Evolutionary conservation across 2,329 filamentous ascomycete species (phyloP).

Genomic region (Aspergillus floridensis): DNA sequence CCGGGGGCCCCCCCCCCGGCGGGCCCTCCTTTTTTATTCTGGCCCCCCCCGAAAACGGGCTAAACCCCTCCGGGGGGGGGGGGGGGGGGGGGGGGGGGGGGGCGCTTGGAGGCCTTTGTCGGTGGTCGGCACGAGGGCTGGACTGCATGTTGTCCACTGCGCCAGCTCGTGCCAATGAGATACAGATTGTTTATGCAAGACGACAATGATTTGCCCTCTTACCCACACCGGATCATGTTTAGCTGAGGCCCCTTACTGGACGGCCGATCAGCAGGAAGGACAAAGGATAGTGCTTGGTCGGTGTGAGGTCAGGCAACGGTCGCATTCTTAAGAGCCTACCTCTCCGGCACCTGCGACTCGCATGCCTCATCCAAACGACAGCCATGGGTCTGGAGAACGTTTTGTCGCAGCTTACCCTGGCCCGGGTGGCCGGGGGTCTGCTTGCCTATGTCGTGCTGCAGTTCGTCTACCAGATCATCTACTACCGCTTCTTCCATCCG

Average conservation of each 20-base stretch:
- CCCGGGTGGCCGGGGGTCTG: slow-evolving; percentile 22
- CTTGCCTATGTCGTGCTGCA: slow-evolving; percentile 24
- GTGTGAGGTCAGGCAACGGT: background rate
- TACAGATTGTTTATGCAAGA: background rate
- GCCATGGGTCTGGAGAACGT: slow-evolving; percentile 25
- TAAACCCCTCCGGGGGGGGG: too few relatives aligned
- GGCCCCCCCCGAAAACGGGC: too few relatives aligned
- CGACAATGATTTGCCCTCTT: background rate
- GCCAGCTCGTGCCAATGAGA: background rate
- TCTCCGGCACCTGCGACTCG: background rate
- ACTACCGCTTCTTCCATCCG: slow-evolving; percentile 52
- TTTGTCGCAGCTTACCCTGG: slow-evolving; percentile 28
- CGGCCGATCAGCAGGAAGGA: background rate
- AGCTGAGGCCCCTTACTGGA: background rate
- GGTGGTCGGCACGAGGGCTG: background rate
- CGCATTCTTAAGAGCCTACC: background rate
- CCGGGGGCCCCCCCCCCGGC: too few relatives aligned
- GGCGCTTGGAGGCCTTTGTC: background rate
- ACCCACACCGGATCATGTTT: background rate
- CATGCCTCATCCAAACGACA: background rate
- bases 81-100: too few relatives aligned
- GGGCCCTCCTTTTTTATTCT: too few relatives aligned
- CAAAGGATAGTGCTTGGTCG: background rate
- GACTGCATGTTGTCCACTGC: background rate
- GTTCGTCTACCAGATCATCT: slow-evolving; percentile 37